These are phyloP conservation scores for Paramecium pentaurelia DNA, from an alignment of 73 alveolate genomes.

Conservation along the genomic window DNA sequence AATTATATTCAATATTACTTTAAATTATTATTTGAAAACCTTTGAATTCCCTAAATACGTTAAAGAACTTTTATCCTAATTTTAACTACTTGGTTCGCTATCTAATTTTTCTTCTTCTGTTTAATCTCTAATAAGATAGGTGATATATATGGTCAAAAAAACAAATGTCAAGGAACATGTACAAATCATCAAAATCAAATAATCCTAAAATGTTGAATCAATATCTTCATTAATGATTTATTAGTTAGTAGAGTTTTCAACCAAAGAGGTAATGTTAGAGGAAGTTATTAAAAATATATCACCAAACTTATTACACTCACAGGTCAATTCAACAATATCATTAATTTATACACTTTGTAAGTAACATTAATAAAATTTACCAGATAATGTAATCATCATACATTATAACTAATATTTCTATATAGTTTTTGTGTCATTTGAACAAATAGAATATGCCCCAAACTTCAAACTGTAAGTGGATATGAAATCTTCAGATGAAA, in stretches of 20 bases:
- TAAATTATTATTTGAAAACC: background rate
- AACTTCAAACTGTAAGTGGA: background rate
- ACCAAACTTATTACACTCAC: background rate
- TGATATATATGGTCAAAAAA: no score
- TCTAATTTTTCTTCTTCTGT: no score
- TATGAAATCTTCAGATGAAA: background rate
- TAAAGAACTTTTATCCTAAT: background rate
- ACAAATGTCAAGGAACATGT: no score
- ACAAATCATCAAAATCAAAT: no score
- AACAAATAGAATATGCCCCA: background rate
- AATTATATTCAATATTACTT: background rate
- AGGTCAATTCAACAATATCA: no score
- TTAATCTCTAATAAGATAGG: background rate
- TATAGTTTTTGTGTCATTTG: background rate
- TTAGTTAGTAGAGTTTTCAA: no score
- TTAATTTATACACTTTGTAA: no score
- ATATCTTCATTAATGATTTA: no score
- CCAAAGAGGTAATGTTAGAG: no score
- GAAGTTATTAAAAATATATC: background rate
- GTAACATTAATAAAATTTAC: background rate
- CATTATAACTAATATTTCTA: background rate
- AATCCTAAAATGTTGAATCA: no score
- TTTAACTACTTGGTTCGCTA: no score
- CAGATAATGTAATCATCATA: background rate
- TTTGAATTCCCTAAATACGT: background rate